These are phyloP conservation scores for Gossypium ekmanianum DNA, from an alignment of 345 rosid genomes.

Conservation along the genomic window DNA sequence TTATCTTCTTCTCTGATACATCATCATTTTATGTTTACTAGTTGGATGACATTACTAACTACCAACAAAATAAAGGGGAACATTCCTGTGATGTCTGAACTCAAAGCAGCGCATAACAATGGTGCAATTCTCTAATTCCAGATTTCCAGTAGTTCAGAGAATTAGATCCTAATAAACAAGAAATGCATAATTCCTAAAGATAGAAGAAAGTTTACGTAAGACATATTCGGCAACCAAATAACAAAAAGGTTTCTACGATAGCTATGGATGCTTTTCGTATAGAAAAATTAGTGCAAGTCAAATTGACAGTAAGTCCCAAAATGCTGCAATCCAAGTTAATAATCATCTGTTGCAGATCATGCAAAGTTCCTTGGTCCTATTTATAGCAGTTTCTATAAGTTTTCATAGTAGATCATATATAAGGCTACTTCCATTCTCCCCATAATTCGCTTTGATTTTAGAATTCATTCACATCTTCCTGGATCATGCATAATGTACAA, in stretches of 20 bases:
- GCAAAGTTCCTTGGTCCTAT: not conserved
- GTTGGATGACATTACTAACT: not conserved
- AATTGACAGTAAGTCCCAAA: no score
- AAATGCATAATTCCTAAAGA: not conserved
- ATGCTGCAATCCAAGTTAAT: no score
- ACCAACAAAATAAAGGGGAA: not conserved
- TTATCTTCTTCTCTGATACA: not conserved
- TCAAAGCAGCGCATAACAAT: not conserved
- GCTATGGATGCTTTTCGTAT: not conserved
- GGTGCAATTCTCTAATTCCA: not conserved
- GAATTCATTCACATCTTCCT: not conserved
- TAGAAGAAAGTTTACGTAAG: not conserved
- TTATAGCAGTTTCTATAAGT: not conserved
- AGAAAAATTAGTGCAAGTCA: not conserved
- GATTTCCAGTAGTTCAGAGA: not conserved
- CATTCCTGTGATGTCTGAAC: not conserved
- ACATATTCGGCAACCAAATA: not conserved
- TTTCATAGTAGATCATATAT: not conserved
- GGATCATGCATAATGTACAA: not conserved
- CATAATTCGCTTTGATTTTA: not conserved
- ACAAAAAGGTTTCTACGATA: not conserved
- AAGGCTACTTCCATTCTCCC: not conserved
- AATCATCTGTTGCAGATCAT: constrained; percentile 3
- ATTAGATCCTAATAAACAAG: not conserved
- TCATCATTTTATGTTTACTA: not conserved